Evolutionary conservation across 495 filamentous ascomycete genomes (phyloP), one percentile per base, ranked within the genome.

Genomic region (Aspergillus funiculosus): DNA sequence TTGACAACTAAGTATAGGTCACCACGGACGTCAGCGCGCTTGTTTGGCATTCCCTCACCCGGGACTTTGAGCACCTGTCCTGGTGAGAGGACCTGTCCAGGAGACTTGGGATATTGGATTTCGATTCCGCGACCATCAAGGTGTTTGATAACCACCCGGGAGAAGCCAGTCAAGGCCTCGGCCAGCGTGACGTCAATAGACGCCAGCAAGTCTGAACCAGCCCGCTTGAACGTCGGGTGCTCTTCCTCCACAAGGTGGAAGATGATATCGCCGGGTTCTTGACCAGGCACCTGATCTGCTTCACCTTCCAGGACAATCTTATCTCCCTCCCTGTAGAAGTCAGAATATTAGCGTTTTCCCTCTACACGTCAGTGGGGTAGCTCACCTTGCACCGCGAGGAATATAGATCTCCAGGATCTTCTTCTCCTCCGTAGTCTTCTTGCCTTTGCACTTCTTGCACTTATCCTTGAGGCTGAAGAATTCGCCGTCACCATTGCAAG

Each of bases 381-480:
- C 71, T 54, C 55, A 77, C 72, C 78, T 80, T 26, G 89, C 83
- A 32, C 92, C 92, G 28, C 84, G 83, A 22, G 92, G 89, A 46
- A 98, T 95, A 68, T 96, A 97, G 27, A 98, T 80, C 66, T 98
- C 94, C 32, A 98, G 68, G 9, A 92, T 83, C 70, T 97, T 98
- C 65, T 83, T 91, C 61, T 87, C 82, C 59, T 86, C 80, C 24
- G 75, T 72, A 3, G 87, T 85, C 39, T 85, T 78, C 59, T 84
- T 81, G 34, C 92, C 92, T 69, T 96, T 95, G 78, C 94, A 98
- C 74, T 94, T 95, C 75, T 90, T 94, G 74, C 92, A 98, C 61
- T 86, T 85, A 50, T 98, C 92, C 72, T 96, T 96, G 51, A 92
- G 87, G 64, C 85, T 85, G 73, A 81, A 94, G 54, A 89, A 79